Percentiles rank a stretch among this genome's conserved stretches.
Evolutionary conservation across 2,329 filamentous ascomycete species (phyloP).

Genomic region (Fusarium sp.): DNA sequence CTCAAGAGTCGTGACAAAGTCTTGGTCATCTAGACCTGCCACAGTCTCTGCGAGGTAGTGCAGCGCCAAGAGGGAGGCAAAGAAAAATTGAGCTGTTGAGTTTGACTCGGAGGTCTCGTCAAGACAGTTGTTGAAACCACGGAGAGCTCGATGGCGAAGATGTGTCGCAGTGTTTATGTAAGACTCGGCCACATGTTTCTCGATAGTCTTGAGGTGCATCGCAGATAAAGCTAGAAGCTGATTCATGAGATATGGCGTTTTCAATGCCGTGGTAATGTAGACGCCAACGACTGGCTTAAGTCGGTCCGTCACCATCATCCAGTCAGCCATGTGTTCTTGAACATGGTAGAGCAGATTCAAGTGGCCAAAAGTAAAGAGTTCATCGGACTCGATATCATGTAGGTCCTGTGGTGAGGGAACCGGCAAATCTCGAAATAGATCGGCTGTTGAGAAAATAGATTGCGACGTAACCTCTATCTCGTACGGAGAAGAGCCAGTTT

Average conservation of each 20-base stretch:
- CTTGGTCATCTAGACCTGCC: background rate
- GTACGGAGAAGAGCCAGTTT: background rate
- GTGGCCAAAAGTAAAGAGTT: constrained; percentile 10
- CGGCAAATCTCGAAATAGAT: background rate
- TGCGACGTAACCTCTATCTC: background rate
- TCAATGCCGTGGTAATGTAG: background rate
- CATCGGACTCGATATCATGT: background rate
- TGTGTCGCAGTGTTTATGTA: background rate
- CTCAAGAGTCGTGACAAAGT: background rate
- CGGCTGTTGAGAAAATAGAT: background rate
- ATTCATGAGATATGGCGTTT: constrained; percentile 22
- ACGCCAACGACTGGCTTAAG: background rate
- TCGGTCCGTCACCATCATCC: background rate
- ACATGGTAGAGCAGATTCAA: constrained; percentile 8
- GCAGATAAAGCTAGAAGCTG: constrained; percentile 20
- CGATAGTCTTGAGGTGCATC: background rate
- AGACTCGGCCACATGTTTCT: background rate
- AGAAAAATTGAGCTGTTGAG: constrained; percentile 13
- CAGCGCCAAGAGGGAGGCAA: constrained; percentile 9
- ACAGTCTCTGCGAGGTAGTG: constrained; percentile 19
- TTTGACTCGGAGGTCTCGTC: background rate
- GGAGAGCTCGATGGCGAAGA: constrained; percentile 1
- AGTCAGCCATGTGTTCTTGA: background rate
- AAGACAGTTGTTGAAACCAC: constrained; percentile 12
- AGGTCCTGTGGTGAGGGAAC: background rate